Evolutionary conservation across 345 rosid species (phyloP).

Genomic region (Noccaea bulbosa): DNA sequence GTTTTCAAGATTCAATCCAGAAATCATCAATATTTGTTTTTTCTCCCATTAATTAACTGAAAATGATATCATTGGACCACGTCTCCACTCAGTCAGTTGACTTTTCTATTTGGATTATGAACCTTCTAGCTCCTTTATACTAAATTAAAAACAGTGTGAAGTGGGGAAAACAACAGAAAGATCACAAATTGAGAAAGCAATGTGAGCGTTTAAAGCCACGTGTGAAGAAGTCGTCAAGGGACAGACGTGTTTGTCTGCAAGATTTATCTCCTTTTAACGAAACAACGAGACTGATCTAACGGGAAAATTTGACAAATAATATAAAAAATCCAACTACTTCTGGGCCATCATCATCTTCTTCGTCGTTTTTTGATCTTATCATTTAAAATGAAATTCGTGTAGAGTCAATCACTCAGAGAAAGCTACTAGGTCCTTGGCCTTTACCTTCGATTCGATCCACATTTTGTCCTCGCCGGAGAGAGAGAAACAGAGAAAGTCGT

Average conservation of each 20-base stretch:
- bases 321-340: slow-evolving; percentile 30
- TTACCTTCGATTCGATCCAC: slow-evolving; percentile 17
- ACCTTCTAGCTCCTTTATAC: not conserved
- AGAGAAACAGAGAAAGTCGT: not conserved
- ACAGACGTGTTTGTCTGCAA: slow-evolving; percentile 37
- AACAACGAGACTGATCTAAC: slow-evolving; percentile 21
- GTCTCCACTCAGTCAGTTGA: slow-evolving; percentile 21
- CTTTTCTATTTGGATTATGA: slow-evolving; percentile 20
- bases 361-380: slow-evolving; percentile 14
- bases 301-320: not conserved
- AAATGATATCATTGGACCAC: slow-evolving; percentile 28
- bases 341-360: slow-evolving; percentile 32
- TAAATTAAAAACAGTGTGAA: not conserved
- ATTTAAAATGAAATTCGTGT: not conserved
- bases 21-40: not conserved
- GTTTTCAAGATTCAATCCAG: slow-evolving; percentile 12
- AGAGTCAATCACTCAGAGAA: slow-evolving; percentile 16
- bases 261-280: slow-evolving; percentile 21
- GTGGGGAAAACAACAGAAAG: not conserved
- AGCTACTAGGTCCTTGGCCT: not conserved
- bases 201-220: slow-evolving; percentile 9
- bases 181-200: not conserved
- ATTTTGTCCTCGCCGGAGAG: slow-evolving; percentile 18
- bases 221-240: slow-evolving; percentile 9
- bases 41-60: not conserved